phyloP scores from a whole-genome alignment of 106 monocot genomes.

The Agapanthus africanus region DNA sequence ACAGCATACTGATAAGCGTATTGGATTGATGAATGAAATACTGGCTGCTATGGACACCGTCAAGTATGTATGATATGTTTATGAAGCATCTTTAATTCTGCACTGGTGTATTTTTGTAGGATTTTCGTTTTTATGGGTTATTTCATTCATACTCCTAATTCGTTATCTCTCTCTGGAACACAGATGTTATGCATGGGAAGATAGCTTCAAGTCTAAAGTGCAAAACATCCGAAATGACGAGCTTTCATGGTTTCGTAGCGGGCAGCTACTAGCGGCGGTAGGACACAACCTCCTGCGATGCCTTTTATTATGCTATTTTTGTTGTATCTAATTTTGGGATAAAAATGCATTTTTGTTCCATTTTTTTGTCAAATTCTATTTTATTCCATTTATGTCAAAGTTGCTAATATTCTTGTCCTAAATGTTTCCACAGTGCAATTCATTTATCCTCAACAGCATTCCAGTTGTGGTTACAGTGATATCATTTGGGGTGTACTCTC shows the following conservation, averaged over 20 bases:
- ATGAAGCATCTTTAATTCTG: background rate
- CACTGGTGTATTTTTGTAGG: background rate
- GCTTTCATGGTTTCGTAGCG: constrained; percentile 84
- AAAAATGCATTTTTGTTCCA: constrained; percentile 2
- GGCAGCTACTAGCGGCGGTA: constrained; percentile 82
- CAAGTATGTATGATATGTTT: too few relatives aligned
- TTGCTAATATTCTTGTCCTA: background rate
- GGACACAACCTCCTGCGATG: background rate
- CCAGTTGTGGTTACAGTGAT: constrained; percentile 84
- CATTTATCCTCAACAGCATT: constrained; percentile 83
- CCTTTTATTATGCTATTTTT: background rate
- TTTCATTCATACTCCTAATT: background rate
- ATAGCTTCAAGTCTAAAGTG: constrained; percentile 88
- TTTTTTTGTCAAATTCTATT: too few relatives aligned
- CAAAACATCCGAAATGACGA: constrained; percentile 90
- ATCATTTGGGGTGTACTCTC: constrained; percentile 83
- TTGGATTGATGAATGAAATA: constrained; percentile 97
- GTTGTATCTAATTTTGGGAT: background rate
- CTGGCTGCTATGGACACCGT: constrained; percentile 97
- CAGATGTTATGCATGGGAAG: constrained; percentile 99
- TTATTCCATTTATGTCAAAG: background rate
- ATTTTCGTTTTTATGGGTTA: background rate
- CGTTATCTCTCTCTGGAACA: constrained; percentile 11
- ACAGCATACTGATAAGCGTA: constrained; percentile 88
- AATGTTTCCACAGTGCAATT: constrained; percentile 68